phyloP scores from a whole-genome alignment of 176 grass and related monocot species.

The Oropetium thomaeum region DNA sequence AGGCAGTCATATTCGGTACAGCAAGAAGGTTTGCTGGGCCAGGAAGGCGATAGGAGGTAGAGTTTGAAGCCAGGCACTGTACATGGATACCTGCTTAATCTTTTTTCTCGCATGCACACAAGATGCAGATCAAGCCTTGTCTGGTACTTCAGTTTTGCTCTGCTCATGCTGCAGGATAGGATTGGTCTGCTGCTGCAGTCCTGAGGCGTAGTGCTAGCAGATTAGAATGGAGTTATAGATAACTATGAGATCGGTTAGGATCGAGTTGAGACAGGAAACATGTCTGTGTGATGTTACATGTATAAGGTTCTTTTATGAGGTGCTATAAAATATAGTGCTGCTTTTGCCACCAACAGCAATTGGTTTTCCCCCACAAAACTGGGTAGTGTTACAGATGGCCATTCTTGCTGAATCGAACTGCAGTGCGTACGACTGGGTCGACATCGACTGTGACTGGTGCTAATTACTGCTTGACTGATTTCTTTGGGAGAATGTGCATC shows the following conservation, averaged over 20 bases:
- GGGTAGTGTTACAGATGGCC: too few species aligned
- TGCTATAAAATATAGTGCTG: conserved; percentile 26
- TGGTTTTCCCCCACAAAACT: too few species aligned
- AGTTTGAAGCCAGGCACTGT: not conserved
- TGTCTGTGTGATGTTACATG: conserved; percentile 25
- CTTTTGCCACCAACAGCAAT: not conserved
- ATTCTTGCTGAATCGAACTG: too few species aligned
- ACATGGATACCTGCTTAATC: not conserved
- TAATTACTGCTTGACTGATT: too few species aligned
- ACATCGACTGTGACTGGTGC: too few species aligned
- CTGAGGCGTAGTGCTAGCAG: conserved; percentile 1
- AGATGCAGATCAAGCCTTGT: not conserved
- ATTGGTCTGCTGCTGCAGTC: conserved; percentile 12
- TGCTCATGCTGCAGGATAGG: not conserved
- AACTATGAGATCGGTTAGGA: not conserved
- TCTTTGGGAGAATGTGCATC: too few species aligned
- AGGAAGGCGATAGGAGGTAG: conserved; percentile 56
- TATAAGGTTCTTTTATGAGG: conserved; percentile 19
- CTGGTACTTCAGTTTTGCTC: not conserved
- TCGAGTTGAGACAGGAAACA: not conserved
- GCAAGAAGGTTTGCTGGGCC: conserved; percentile 81
- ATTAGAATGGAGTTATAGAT: not conserved
- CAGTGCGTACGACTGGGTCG: too few species aligned
- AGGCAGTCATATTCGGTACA: conserved; percentile 73
- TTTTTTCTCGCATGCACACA: not conserved